Evolutionary conservation across 73 alveolate species (phyloP).

Genomic region (Symbiodinium natans): DNA sequence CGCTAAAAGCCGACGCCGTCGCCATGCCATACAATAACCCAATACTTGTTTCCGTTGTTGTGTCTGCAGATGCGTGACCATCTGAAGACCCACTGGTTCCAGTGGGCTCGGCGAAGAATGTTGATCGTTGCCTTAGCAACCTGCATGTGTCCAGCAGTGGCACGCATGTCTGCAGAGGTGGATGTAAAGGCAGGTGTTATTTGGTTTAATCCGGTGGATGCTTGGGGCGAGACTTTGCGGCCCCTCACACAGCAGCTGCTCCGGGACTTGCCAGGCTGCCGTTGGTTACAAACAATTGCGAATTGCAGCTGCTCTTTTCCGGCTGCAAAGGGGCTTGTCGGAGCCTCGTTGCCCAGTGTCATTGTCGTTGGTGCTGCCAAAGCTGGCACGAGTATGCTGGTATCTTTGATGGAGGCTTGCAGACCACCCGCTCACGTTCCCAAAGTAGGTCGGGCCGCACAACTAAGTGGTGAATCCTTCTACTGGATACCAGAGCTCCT

Average conservation of each 20-base stretch:
- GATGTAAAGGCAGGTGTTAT: background rate
- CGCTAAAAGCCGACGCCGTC: no score
- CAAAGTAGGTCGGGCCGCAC: slow-evolving; percentile 5
- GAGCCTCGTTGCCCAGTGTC: background rate
- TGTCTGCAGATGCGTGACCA: no score
- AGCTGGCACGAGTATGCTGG: slow-evolving; percentile 31
- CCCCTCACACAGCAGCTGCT: background rate
- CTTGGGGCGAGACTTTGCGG: background rate
- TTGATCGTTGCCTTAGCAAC: background rate
- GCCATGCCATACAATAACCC: no score
- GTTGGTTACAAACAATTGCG: background rate
- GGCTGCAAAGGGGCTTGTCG: background rate
- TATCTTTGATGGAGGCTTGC: background rate
- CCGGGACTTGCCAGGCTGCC: slow-evolving; percentile 10
- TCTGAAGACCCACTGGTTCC: no score
- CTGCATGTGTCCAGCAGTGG: background rate
- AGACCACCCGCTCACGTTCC: slow-evolving; percentile 4
- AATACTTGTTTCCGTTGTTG: no score
- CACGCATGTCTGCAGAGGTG: background rate
- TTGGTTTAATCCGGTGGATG: background rate
- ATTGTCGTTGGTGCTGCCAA: slow-evolving; percentile 27
- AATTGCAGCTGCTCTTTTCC: background rate
- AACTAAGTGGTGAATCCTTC: slow-evolving; percentile 1
- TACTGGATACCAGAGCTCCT: slow-evolving; percentile 36
- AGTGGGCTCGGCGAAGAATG: no score